Conservation (phyloP, 306 rosid genomes). For the Inga leiocalycina region DNA sequence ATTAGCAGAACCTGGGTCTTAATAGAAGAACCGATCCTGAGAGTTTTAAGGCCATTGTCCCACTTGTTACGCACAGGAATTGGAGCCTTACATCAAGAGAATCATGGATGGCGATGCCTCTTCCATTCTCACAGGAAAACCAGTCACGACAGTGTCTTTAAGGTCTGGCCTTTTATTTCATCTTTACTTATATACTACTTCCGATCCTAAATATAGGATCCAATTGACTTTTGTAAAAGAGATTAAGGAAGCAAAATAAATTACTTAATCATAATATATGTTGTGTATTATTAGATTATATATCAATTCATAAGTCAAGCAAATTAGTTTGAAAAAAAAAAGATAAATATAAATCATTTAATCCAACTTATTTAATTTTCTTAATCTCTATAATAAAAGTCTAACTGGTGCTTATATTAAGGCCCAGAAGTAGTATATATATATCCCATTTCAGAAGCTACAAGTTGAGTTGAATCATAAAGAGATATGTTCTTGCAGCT, state of each 20-base stretch:
- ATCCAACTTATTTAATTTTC: too few relatives aligned
- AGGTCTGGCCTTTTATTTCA: conserved; percentile 43
- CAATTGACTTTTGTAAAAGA: too few relatives aligned
- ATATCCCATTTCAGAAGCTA: background rate
- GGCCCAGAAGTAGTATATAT: too few relatives aligned
- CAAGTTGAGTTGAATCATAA: background rate
- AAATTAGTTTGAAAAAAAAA: too few relatives aligned
- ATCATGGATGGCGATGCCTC: conserved; percentile 68
- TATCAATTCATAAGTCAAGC: too few relatives aligned
- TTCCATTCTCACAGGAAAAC: conserved; percentile 78
- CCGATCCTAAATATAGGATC: too few relatives aligned
- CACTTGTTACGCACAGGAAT: conserved; percentile 69
- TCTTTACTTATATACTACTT: background rate
- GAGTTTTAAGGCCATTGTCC: conserved; percentile 77
- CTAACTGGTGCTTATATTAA: too few relatives aligned
- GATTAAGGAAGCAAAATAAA: too few relatives aligned
- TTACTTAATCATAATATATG: too few relatives aligned
- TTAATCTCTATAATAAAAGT: too few relatives aligned
- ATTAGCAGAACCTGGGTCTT: conserved; percentile 63
- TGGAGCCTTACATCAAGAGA: conserved; percentile 72
- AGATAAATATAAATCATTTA: too few relatives aligned
- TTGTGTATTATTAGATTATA: too few relatives aligned
- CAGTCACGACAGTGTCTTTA: conserved; percentile 73
- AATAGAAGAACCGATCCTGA: conserved; percentile 80
- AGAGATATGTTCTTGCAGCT: background rate